These are phyloP conservation scores for Heritiera littoralis DNA, from an alignment of 345 rosid species.

Conservation along the genomic window DNA sequence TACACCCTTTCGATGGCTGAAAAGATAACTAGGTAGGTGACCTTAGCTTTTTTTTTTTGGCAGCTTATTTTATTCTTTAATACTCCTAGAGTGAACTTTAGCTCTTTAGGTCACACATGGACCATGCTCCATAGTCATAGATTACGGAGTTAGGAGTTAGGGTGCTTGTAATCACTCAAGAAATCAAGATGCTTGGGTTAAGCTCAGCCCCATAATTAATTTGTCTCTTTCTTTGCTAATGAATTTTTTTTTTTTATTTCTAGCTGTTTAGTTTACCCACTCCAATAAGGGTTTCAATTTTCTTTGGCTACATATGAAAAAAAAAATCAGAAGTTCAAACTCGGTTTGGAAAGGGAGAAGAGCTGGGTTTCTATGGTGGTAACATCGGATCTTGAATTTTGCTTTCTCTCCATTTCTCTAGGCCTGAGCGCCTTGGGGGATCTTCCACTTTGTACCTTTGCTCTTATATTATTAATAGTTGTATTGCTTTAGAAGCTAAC, in stretches of 20 bases:
- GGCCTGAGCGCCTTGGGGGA: background rate
- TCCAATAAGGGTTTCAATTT: background rate
- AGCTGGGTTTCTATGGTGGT: background rate
- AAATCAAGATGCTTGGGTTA: background rate
- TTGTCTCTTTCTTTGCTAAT: background rate
- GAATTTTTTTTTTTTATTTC: no score
- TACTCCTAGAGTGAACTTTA: no score
- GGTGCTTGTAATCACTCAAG: background rate
- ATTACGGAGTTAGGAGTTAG: background rate
- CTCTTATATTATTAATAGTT: no score
- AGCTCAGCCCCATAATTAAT: background rate
- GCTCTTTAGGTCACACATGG: background rate
- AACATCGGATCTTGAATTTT: background rate
- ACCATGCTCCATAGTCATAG: background rate
- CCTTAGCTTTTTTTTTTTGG: background rate
- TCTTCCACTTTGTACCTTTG: background rate
- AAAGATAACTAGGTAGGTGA: background rate
- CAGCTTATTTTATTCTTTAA: no score
- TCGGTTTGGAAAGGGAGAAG: background rate
- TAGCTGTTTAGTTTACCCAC: background rate
- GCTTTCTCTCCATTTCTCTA: background rate
- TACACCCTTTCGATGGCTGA: background rate
- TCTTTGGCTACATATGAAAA: no score
- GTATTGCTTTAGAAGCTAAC: no score
- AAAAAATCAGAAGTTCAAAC: no score